Percentiles rank a stretch among this genome's conserved stretches.
phyloP scores from a whole-genome alignment of 2,329 filamentous ascomycete genomes.

The Chalaropsis ovoidea region DNA sequence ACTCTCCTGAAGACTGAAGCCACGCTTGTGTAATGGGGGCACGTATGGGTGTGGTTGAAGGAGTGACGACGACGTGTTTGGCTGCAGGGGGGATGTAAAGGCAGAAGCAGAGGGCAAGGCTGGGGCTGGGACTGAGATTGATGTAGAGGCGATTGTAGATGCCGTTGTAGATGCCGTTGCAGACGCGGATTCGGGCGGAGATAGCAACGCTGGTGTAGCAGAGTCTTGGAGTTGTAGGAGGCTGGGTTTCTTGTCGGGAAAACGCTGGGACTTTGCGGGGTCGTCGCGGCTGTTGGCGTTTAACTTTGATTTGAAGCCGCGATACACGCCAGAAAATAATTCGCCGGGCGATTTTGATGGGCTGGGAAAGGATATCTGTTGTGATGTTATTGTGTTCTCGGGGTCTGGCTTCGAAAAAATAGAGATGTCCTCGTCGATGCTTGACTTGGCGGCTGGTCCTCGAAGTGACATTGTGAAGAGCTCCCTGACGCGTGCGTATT shows the following conservation, averaged over 20 bases:
- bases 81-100: conserved; percentile 26
- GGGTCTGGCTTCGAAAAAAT: conserved; percentile 12
- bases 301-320: conserved; percentile 36
- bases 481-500: background rate
- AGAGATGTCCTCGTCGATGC: conserved; percentile 13
- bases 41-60: background rate
- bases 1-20: conserved; percentile 46
- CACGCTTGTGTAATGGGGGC: conserved; percentile 30
- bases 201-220: background rate
- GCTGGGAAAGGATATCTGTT: conserved; percentile 8
- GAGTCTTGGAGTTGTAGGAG: conserved; percentile 32
- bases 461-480: conserved; percentile 12
- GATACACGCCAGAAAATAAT: conserved; percentile 43
- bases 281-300: conserved; percentile 37
- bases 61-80: conserved; percentile 23
- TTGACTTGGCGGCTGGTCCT: conserved; percentile 7
- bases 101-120: conserved; percentile 9
- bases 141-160: conserved; percentile 9
- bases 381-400: background rate
- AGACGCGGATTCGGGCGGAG: conserved; percentile 18
- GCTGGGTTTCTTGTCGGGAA: conserved; percentile 20
- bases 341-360: conserved; percentile 38
- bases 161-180: conserved; percentile 23
- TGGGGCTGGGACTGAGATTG: conserved; percentile 10
- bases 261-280: conserved; percentile 31